Percentiles rank a stretch among this genome's conserved stretches.
These are phyloP conservation scores for Paxillus involutus DNA, from an alignment of 768 basidiomycete genomes.

Conservation along the genomic window DNA sequence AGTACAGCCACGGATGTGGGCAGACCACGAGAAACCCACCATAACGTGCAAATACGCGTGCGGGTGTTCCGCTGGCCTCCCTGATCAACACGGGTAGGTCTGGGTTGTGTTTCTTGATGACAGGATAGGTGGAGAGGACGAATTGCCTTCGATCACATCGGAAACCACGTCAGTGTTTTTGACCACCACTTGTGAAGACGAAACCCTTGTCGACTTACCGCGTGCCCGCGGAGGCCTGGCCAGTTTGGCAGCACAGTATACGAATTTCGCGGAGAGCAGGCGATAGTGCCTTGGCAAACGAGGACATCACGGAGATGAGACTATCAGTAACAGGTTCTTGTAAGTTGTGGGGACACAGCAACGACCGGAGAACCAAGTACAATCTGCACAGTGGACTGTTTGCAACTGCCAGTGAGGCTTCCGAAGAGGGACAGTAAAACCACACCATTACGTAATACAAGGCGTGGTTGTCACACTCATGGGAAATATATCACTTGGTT, in stretches of 20 bases:
- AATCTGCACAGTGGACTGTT: neutral
- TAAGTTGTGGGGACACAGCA: slow-evolving; percentile 5
- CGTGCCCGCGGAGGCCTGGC: slow-evolving; percentile 74
- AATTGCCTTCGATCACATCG: slow-evolving; percentile 59
- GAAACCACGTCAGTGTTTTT: neutral
- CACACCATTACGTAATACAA: slow-evolving; percentile 28
- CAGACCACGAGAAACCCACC: slow-evolving; percentile 50
- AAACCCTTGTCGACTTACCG: slow-evolving; percentile 47
- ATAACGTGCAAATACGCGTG: slow-evolving; percentile 81
- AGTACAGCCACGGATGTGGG: slow-evolving; percentile 16
- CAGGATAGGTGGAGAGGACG: slow-evolving; percentile 69
- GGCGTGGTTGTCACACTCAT: slow-evolving; percentile 11
- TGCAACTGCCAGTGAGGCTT: neutral
- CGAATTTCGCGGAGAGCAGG: slow-evolving; percentile 81
- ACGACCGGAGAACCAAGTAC: slow-evolving; percentile 4
- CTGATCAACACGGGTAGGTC: slow-evolving; percentile 83
- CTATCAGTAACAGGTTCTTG: slow-evolving; percentile 3
- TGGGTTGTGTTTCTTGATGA: slow-evolving; percentile 80
- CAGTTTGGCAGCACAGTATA: slow-evolving; percentile 76
- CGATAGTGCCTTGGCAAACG: slow-evolving; percentile 72
- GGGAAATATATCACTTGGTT: slow-evolving; percentile 18
- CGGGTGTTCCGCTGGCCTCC: slow-evolving; percentile 77
- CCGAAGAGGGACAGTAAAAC: neutral
- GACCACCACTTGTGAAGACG: neutral
- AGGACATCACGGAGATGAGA: slow-evolving; percentile 45